Evolutionary conservation across 2,329 filamentous ascomycete species (phyloP).

Genomic region (Drechslera avenae): DNA sequence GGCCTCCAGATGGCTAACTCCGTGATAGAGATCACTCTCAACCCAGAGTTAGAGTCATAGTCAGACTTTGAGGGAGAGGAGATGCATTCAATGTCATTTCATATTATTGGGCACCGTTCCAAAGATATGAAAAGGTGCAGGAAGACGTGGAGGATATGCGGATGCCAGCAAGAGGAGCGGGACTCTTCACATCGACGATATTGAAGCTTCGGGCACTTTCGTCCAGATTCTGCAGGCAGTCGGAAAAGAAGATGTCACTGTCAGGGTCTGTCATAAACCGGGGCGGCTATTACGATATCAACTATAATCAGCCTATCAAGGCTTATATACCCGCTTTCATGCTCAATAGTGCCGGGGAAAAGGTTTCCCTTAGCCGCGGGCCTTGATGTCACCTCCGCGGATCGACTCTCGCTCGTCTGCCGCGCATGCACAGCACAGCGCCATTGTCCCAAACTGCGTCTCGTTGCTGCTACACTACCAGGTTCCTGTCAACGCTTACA

Average conservation of each 20-base stretch:
- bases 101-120: no score
- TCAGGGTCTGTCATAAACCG: neutral
- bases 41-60: neutral
- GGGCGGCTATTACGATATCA: neutral
- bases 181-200: neutral
- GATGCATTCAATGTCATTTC: no score
- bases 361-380: neutral
- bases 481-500: neutral
- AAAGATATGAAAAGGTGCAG: neutral
- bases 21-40: no score
- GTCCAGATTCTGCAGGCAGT: neutral
- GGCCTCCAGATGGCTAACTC: no score
- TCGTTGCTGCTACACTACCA: neutral
- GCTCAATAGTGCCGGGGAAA: neutral
- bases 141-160: neutral
- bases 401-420: constrained; percentile 1
- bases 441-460: neutral
- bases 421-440: neutral
- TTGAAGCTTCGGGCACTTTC: neutral
- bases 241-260: neutral
- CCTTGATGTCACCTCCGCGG: neutral
- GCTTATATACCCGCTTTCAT: neutral
- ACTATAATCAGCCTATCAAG: neutral
- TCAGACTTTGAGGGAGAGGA: neutral
- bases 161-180: neutral